Base-by-base conservation (phyloP, 176 grass and related monocot genomes). In the Paspalum vaginatum region DNA sequence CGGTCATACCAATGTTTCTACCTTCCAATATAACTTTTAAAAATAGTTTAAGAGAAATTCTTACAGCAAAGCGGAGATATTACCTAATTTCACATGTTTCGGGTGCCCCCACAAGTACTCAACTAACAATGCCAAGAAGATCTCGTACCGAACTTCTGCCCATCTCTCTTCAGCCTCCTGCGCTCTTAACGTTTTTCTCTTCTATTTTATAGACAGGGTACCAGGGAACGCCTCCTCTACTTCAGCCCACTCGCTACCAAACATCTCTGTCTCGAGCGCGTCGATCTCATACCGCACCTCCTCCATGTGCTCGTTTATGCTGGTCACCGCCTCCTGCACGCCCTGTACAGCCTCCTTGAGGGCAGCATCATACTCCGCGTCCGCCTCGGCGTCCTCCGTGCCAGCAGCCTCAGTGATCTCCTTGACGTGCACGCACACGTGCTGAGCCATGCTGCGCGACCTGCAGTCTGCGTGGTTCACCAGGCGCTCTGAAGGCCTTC, bases 201-300 rank as follows among this genome's bases (percentile, higher is more conserved):
- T 62, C 62, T 89, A 76, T 65, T 75, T 68, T 80, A 88, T 80
- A 27, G 39, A 80, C 47, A 84, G 69, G 22, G 70, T 69, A 80
- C 51, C 65, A 25, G 64, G 62, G 54, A 84, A 89, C 2, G 56
- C 77, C 27, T 85, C 56, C 49, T 89, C 70, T 5, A 89, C 71
- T 65, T 89, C 70, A 9, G 2, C 18, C 74, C 59, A 68, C 26
- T 79, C 58, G 58, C 65, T 69, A 22, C 63, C 82, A 20, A 61
- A 5, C 6, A 8, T 60, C 58, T 89, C 88, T 13, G 83, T 72
- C 67, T 89, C 92, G 0, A 98, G 92, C 24, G 81, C 88, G 1
- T 95, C 90, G 0, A 98, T 93, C 81, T 95, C 95, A 69, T 98
- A 98, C 14, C 83, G 83, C 25, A 89, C 90, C 44, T 98, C 95